Percentiles rank a stretch among this genome's conserved stretches.
Conservation (phyloP, 345 rosid species). For the Punica granatum region DNA sequence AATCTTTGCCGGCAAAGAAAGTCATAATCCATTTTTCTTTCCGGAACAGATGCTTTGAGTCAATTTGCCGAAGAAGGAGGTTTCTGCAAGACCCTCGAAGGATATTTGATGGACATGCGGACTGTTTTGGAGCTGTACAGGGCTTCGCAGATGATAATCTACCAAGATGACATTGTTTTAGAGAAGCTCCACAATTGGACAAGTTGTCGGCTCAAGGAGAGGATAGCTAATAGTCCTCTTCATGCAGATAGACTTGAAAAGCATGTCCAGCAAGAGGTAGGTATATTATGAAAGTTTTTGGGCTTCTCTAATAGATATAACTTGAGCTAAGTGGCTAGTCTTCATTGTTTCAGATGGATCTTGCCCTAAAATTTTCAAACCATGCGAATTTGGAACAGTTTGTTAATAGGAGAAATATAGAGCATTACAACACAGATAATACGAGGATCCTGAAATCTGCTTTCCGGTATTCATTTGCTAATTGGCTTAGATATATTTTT, state of each 20-base stretch:
- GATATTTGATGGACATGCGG: slow-evolving; percentile 41
- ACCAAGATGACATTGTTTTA: slow-evolving; percentile 44
- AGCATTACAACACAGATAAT: slow-evolving; percentile 28
- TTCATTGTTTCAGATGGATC: slow-evolving; percentile 48
- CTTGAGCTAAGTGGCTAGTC: slow-evolving; percentile 8
- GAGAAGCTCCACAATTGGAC: slow-evolving; percentile 50
- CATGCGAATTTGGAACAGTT: slow-evolving; percentile 50
- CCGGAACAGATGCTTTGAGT: slow-evolving; percentile 44
- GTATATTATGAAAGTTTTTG: not conserved
- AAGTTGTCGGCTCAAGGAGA: slow-evolving; percentile 37
- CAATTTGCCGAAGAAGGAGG: slow-evolving; percentile 43
- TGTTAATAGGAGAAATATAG: slow-evolving; percentile 50
- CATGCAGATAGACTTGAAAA: slow-evolving; percentile 19
- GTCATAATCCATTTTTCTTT: slow-evolving; percentile 1
- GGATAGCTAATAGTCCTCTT: slow-evolving; percentile 28
- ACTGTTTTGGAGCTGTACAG: slow-evolving; percentile 58
- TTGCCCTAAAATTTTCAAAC: slow-evolving; percentile 47
- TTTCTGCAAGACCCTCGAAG: slow-evolving; percentile 46
- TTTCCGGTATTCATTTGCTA: slow-evolving; percentile 31
- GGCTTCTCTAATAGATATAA: not conserved
- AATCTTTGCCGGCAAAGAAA: not conserved
- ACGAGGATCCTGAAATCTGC: slow-evolving; percentile 51
- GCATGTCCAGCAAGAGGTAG: slow-evolving; percentile 39
- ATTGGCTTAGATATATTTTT: not conserved
- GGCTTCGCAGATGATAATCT: slow-evolving; percentile 45